phyloP scores from a whole-genome alignment of 2,329 filamentous ascomycete genomes.

The Fusarium sp. region DNA sequence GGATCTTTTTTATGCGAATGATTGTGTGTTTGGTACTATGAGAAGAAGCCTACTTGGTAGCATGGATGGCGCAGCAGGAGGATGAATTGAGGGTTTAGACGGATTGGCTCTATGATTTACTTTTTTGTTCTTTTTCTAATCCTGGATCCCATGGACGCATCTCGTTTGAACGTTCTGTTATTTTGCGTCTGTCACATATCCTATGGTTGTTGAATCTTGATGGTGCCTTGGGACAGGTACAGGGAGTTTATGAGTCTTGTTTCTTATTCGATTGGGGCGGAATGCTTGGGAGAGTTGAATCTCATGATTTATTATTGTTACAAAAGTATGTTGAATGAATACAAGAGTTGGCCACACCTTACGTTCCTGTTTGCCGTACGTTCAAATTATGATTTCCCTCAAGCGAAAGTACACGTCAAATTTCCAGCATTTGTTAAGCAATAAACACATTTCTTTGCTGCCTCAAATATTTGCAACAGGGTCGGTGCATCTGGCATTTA shows the following conservation, averaged over 20 bases:
- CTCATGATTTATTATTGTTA: constrained; percentile 2
- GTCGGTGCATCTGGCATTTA: background rate
- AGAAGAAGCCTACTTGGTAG: background rate
- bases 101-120: background rate
- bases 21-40: background rate
- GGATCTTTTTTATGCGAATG: background rate
- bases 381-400: background rate
- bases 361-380: background rate
- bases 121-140: background rate
- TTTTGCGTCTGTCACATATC: background rate
- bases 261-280: background rate
- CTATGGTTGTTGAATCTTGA: background rate
- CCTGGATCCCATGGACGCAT: constrained; percentile 18
- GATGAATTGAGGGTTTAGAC: background rate
- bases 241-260: constrained; percentile 16
- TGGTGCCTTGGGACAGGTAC: background rate
- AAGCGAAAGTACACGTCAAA: background rate
- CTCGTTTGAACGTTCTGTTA: background rate
- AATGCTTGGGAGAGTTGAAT: background rate
- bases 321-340: constrained; percentile 33
- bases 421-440: background rate
- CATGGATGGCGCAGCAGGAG: background rate
- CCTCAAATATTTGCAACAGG: background rate
- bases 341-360: constrained; percentile 4
- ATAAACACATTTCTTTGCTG: background rate